Base-by-base conservation (phyloP, 139 green algal species). In the Yamagishiella unicocca region DNA sequence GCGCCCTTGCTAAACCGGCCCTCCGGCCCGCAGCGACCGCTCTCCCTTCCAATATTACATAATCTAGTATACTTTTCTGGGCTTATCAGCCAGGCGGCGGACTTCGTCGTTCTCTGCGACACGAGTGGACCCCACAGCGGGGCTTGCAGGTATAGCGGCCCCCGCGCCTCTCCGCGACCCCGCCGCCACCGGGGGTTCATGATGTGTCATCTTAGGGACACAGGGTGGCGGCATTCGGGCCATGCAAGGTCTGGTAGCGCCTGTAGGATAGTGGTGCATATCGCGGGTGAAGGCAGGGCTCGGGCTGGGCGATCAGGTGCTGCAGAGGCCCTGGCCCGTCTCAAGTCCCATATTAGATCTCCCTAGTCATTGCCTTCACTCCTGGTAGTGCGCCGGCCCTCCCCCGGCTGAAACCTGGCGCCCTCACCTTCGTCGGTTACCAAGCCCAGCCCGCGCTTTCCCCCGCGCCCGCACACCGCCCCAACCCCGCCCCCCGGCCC, bases 111-210 rank as follows among this genome's bases (percentile, higher is more conserved):
- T 78, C 70, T 78, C 21, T 14, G 70, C 66, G 66, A 74, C 66
- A 74, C 66, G 10, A 1, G 33, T 74, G 70, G 38, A 55, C 37
- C 70, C 70, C 70, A 10, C 12, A 78, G 38, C 70, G 40, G 70
- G 70, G 17, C 70, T 78, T 31, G 70, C 70, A 78, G 70, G 70
- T 78, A 78, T 78, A 40, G 17, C 70, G 14, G 31, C 25, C 70
- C 70, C 70, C 70, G 70, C 38, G 38, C 9, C 21, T 10, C 70
- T 58, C 70, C 70, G 70, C 38, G 70, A 8, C 25, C 70, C 70
- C 70, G 70, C 70, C 17, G 70, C 25, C 40, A 33, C 70, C 22
- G 40, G 38, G 70, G 1, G 33, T 78, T 22, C 14, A 12, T 58
- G 38, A 9, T 53, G 21, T 38, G 9, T 58, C 38, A 35, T 46